Conservation (phyloP, 768 basidiomycete genomes). For the Strobilomyces echinocephalus region DNA sequence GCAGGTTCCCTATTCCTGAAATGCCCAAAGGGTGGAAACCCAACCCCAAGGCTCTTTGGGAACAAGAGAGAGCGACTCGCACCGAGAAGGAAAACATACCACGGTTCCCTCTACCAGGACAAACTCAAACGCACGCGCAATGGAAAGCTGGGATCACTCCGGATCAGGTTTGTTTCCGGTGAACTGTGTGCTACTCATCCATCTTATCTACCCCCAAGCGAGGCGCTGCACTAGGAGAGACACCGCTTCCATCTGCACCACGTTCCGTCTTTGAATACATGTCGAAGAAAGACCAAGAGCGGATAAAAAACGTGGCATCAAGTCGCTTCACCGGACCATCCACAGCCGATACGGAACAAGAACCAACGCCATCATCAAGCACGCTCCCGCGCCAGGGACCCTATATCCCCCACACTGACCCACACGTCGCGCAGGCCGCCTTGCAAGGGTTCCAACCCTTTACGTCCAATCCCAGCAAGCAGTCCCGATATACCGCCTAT, state of each 20-base stretch:
- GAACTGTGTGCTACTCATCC: background rate
- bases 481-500: constrained; percentile 80
- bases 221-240: constrained; percentile 79
- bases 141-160: constrained; percentile 64
- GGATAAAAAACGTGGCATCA: constrained; percentile 59
- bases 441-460: constrained; percentile 90
- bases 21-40: constrained; percentile 84
- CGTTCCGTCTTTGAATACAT: constrained; percentile 93
- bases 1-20: constrained; percentile 80
- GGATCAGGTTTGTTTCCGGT: constrained; percentile 53
- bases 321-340: constrained; percentile 23
- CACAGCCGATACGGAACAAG: constrained; percentile 24
- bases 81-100: constrained; percentile 44
- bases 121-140: constrained; percentile 37
- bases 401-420: constrained; percentile 58
- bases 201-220: constrained; percentile 48
- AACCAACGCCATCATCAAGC: constrained; percentile 14
- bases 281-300: constrained; percentile 86
- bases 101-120: constrained; percentile 18
- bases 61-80: constrained; percentile 35
- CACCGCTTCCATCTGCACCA: constrained; percentile 58
- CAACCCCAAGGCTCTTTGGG: constrained; percentile 77
- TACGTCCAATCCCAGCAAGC: constrained; percentile 67
- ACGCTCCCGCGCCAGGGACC: constrained; percentile 27
- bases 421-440: constrained; percentile 81